phyloP scores from a whole-genome alignment of 2,329 filamentous ascomycete species.

The Pleoardoris graminearum region DNA sequence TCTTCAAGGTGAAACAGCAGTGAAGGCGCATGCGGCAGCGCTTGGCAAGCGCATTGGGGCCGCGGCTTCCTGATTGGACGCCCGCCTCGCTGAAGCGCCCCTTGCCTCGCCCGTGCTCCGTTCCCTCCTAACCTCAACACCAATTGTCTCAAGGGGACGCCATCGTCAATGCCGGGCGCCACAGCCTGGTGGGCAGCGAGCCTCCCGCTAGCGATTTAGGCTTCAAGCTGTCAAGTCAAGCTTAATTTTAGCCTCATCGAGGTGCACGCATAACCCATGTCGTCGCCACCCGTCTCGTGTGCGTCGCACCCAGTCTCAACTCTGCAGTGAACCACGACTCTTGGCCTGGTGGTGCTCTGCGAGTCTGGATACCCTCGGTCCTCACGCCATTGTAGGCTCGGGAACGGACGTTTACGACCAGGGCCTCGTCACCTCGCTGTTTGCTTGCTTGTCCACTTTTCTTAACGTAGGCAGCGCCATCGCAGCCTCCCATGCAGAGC shows the following conservation, averaged over 20 bases:
- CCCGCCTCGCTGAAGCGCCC: conserved; percentile 19
- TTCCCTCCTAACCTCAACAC: conserved; percentile 36
- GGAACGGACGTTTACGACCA: conserved; percentile 18
- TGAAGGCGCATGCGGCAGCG: conserved; percentile 1
- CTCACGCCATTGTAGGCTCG: conserved; percentile 38
- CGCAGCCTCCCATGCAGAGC: conserved; percentile 37
- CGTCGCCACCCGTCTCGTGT: conserved; percentile 37
- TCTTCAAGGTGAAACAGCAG: neutral
- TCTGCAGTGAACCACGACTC: conserved; percentile 27
- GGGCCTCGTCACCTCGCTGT: conserved; percentile 19
- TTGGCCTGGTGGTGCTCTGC: conserved; percentile 34
- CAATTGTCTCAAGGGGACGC: conserved; percentile 45
- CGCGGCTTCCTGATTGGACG: conserved; percentile 14
- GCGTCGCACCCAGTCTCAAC: conserved; percentile 40
- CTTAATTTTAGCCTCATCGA: conserved; percentile 21
- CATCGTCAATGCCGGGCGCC: conserved; percentile 25
- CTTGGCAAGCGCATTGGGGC: neutral
- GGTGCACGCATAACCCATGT: conserved; percentile 32
- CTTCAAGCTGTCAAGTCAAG: conserved; percentile 23
- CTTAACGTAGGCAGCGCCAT: conserved; percentile 28
- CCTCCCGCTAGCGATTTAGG: conserved; percentile 19
- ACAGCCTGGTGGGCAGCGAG: conserved; percentile 31
- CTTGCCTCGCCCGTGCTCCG: conserved; percentile 28
- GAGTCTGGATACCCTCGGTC: conserved; percentile 25
- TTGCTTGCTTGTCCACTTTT: conserved; percentile 24